Evolutionary conservation across 306 rosid species (phyloP), one percentile per base, ranked within the genome.

Genomic region (Oemleria cerasiformis): DNA sequence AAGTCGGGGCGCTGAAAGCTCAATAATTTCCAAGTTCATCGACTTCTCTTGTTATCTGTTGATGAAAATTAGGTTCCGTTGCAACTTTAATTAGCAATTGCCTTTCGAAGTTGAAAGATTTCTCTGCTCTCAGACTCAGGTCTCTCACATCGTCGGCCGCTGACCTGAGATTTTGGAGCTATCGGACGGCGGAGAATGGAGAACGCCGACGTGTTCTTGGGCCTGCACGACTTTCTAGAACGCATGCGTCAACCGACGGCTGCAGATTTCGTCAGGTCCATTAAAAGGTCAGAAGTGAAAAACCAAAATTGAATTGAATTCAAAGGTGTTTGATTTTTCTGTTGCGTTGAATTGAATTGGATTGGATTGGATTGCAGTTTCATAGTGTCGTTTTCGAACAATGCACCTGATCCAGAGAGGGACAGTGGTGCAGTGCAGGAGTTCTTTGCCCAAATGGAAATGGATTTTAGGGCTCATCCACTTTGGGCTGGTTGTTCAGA

Each of bases 161-260:
- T 8, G 50, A 10, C 36, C 68, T 11, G 17, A 19, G 50, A 10
- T 40, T 41, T 39, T 20, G n/a, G 36, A 49, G 19, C 23, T 43
- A 44, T 49, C 73, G 57, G 71, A 51, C 78, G 65, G 59, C 8
- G 81, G 77, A 48, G 50, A 78, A 91, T 91, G 97, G 97, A 95
- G 82, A 91, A 84, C 90, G 65, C 92, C 70, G 97, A 95, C 86
- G 96, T 85, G 55, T 91, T 91, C 82, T 76, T 86, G 54, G 99
- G 99, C 34, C 79, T 95, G 63, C 96, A 95, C 16, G 99, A 95
- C 70, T 95, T 95, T 82, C 90, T 95, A 0, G 97, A 89, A 53
- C 97, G 97, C 70, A 95, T 95, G 99, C 96, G 97, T 63, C 96
- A 91, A 49, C 97, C 99, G 68, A 61, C 97, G 56, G 99, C 99